Base-by-base conservation (phyloP, 2,329 filamentous ascomycete genomes). In the Huntiella omanensis region DNA sequence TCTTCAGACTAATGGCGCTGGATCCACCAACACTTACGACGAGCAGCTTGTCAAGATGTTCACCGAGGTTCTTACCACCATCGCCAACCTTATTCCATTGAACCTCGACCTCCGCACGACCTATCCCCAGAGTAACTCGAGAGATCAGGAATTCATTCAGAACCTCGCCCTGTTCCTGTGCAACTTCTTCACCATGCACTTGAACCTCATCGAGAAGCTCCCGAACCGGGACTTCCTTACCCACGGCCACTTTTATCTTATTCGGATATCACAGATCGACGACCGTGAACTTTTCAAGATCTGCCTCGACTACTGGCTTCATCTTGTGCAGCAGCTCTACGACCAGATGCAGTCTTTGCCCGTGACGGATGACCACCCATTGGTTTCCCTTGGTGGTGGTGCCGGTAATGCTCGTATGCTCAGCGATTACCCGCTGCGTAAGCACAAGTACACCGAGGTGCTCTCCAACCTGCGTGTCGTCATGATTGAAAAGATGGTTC, bases 401-500 rank as follows among this genome's bases (percentile, higher is more conserved):
- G 87, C 86, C 2, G 81, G 85, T 43, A 86, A 94, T 59, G 85
- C 88, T 1, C 75, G 69, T 45, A 68, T 88, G n/a, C 70, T 96
- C 51, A 80, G 79, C 55, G 93, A 86, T 62, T 93, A 93, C 57
- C 86, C 88, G 10, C 73, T 98, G 39, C 80, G 92, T 51, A 98
- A 98, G 68, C 88, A 98, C 71, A 96, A 95, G 65, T 98, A 96
- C 63, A 80, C 80, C 53, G 86, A 95, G 59, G 82, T 98, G 15
- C 68, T 98, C 43, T 88, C 88, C 7, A 96, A 94, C 60, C 70
- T 98, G 48, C 80, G 91, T 54, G 82, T 88, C 17, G 91, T 98
- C 53, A 98, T 98, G 91, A 96, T 98, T 52, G 91, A 98, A 67
- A 95, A 95, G 70, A 98, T 98, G 91, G 91, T 98, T 32, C 77